These are phyloP conservation scores for Penicillium argentinense DNA, from an alignment of 495 filamentous ascomycete genomes.

Conservation along the genomic window DNA sequence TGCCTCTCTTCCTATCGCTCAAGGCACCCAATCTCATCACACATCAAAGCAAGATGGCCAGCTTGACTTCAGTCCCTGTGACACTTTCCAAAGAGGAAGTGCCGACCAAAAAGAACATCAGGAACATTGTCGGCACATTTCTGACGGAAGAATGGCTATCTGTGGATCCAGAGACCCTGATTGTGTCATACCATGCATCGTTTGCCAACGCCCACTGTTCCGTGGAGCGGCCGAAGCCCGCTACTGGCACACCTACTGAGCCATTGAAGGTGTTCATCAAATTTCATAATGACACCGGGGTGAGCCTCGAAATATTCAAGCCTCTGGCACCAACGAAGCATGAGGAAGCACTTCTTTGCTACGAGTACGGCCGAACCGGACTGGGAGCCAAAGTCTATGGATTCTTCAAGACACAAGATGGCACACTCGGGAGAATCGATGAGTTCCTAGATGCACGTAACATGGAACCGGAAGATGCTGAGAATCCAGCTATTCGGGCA, in stretches of 20 bases:
- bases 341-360: slow-evolving; percentile 27
- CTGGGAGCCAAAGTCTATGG: slow-evolving; percentile 30
- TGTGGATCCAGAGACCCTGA: slow-evolving; percentile 24
- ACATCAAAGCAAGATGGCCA: slow-evolving; percentile 20
- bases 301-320: slow-evolving; percentile 25
- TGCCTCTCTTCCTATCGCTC: too few species aligned
- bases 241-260: slow-evolving; percentile 8
- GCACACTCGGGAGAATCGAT: slow-evolving; percentile 25
- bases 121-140: slow-evolving; percentile 24
- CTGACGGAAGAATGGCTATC: slow-evolving; percentile 26
- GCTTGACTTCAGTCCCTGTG: slow-evolving; percentile 12
- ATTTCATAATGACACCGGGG: slow-evolving; percentile 15
- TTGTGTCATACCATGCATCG: slow-evolving; percentile 17
- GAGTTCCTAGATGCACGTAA: slow-evolving; percentile 31
- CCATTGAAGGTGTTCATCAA: slow-evolving; percentile 30
- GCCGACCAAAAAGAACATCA: slow-evolving; percentile 19
- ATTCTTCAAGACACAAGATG: slow-evolving; percentile 29
- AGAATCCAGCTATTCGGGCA: slow-evolving; percentile 26
- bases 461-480: slow-evolving; percentile 28
- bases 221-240: slow-evolving; percentile 23
- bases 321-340: slow-evolving; percentile 24
- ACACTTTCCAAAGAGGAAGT: slow-evolving; percentile 19
- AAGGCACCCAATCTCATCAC: too few species aligned
- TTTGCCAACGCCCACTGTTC: slow-evolving; percentile 26
- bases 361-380: slow-evolving; percentile 27